Percentiles rank a stretch among this genome's conserved stretches.
Evolutionary conservation across 768 basidiomycete species (phyloP).

Genomic region (Amanita subjunquillea): DNA sequence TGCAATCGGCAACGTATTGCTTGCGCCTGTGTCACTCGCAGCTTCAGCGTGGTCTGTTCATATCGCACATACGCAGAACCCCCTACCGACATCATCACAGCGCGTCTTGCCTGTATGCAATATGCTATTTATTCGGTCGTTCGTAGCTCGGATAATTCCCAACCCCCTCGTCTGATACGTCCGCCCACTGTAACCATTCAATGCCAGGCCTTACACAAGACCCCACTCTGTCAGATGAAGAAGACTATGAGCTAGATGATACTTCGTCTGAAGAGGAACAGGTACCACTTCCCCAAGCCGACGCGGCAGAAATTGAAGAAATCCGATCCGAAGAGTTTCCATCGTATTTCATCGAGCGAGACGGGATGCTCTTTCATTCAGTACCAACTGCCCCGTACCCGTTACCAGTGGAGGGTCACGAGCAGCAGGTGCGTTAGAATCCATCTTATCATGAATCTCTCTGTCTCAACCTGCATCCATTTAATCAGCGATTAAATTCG

Average conservation of each 20-base stretch:
- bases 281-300: not conserved
- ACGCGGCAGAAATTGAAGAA: conserved; percentile 20
- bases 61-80: not conserved
- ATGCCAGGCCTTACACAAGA: not conserved
- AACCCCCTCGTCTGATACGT: not conserved
- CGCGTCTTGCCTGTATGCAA: not conserved
- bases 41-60: conserved; percentile 5
- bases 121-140: conserved; percentile 1
- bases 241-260: not conserved
- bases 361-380: conserved; percentile 61
- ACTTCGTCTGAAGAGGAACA: conserved; percentile 4
- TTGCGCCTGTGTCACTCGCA: conserved; percentile 5
- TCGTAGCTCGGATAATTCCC: not conserved
- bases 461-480: not conserved
- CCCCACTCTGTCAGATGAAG: not conserved
- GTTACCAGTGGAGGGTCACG: conserved; percentile 60
- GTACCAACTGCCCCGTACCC: conserved; percentile 55
- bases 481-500: conserved; percentile 38
- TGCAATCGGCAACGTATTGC: conserved; percentile 1
- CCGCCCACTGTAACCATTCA: not conserved
- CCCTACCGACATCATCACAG: not conserved
- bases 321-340: conserved; percentile 45
- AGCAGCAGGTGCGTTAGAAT: conserved; percentile 46
- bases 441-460: conserved; percentile 2
- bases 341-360: conserved; percentile 44